Base-by-base conservation (phyloP, 2,329 filamentous ascomycete species). In the Bipolaris sorokiniana region DNA sequence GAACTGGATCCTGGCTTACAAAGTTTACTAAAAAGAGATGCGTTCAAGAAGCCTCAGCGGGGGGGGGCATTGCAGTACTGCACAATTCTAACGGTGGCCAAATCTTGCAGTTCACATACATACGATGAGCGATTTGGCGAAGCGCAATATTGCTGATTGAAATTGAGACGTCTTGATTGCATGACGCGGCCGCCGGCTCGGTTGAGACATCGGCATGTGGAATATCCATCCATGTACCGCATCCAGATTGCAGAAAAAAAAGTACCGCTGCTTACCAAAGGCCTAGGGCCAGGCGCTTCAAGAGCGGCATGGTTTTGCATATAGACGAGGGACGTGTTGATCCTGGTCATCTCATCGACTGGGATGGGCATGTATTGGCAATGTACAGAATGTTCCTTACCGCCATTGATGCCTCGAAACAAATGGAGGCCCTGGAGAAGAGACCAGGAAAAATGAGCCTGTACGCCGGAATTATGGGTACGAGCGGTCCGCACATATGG, bases 41-140 rank as follows among this genome's bases (percentile, higher is more conserved):
- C 28, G 36, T 48, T 51, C 38, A 40, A 55, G 52, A 51, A 55
- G 16, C 33, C 42, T 28, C 45, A 34, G 23, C 33, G 15, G 18
- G 37, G 15, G 18, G 37, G 26, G 33, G 31, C n/a, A 16, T 22
- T 28, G 5, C 22, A 38, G 22, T 33, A 28, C n/a, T 51, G 40
- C 20, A 10, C 15, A 15, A 31, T 7, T 31, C 28, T 11, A 31
- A 16, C 46, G 37, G 18, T 4, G 33, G 46, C 13, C 41, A 11
- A 31, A 28, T 3, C 16, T 15, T 16, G 7, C 28, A 7, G 22
- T n/a, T n/a, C 15, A 28, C 41, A 31, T 31, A 16, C n/a, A 16
- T 10, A 13, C 6, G 22, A 34, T 11, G 5, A 28, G 34, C 16
- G 11, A 11, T n/a, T 13, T n/a, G 20, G 22, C 46, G 15, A 28